Percentiles rank a stretch among this genome's conserved stretches.
phyloP scores from a whole-genome alignment of 2,329 filamentous ascomycete genomes.

The Didymella glomerata region DNA sequence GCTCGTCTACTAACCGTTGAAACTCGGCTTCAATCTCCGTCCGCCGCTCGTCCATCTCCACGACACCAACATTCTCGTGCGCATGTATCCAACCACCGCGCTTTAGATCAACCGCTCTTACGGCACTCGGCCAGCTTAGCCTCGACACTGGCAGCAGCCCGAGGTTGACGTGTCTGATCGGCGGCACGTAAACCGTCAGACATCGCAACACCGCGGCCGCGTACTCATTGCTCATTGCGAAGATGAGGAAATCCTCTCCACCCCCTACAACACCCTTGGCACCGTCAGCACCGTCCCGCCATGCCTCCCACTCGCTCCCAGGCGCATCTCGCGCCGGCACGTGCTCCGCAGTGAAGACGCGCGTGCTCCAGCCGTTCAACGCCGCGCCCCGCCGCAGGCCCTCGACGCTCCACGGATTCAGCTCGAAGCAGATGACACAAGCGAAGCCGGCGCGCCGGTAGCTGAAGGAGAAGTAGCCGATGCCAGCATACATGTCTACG shows the following conservation, averaged over 20 bases:
- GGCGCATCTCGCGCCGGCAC: neutral
- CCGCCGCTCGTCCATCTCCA: slow-evolving; percentile 35
- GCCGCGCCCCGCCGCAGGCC: slow-evolving; percentile 54
- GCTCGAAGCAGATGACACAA: slow-evolving; percentile 83
- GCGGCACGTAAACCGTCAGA: slow-evolving; percentile 29
- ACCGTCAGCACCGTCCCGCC: neutral
- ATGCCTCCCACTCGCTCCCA: neutral
- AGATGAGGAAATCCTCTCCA: slow-evolving; percentile 47
- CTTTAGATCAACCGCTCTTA: slow-evolving; percentile 55
- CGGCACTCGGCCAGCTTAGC: slow-evolving; percentile 60
- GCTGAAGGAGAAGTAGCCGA: slow-evolving; percentile 91
- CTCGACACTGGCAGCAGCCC: slow-evolving; percentile 65
- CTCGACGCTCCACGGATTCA: slow-evolving; percentile 69
- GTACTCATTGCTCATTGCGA: slow-evolving; percentile 52
- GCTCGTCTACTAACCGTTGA: slow-evolving; percentile 45
- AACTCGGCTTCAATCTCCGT: slow-evolving; percentile 54
- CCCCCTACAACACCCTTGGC: neutral
- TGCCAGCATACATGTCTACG: slow-evolving; percentile 89
- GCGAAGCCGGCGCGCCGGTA: slow-evolving; percentile 73
- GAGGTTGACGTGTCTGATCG: slow-evolving; percentile 66
- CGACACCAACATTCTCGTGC: slow-evolving; percentile 65
- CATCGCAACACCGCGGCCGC: slow-evolving; percentile 28
- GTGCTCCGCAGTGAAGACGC: slow-evolving; percentile 2
- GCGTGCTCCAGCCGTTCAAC: slow-evolving; percentile 51
- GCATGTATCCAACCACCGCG: slow-evolving; percentile 66